Conservation (phyloP, 2,329 filamentous ascomycete species). For the Leptographium wingfieldii region DNA sequence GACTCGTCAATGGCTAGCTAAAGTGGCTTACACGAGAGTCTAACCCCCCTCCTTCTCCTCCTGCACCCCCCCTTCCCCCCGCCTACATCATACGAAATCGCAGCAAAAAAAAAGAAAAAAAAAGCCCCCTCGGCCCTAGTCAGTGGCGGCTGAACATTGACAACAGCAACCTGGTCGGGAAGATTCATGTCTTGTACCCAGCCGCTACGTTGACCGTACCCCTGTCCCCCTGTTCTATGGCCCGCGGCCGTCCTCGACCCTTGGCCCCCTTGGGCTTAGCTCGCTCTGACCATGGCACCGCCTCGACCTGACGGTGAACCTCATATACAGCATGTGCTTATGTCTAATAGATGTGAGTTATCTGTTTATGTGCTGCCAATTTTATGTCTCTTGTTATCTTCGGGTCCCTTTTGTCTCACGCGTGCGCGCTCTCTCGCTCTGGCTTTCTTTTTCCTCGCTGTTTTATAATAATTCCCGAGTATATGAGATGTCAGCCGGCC, state of each 20-base stretch:
- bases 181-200: slow-evolving; percentile 15
- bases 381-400: slow-evolving; percentile 3
- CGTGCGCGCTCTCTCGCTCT: neutral
- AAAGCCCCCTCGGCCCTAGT: slow-evolving; percentile 5
- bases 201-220: slow-evolving; percentile 10
- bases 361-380: neutral
- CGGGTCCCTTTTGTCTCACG: neutral
- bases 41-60: neutral
- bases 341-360: neutral
- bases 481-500: neutral
- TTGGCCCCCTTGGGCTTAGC: slow-evolving; percentile 6
- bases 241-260: neutral
- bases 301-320: slow-evolving; percentile 7
- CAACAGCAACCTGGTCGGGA: slow-evolving; percentile 15
- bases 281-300: slow-evolving; percentile 4
- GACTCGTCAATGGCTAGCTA: neutral
- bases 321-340: neutral
- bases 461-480: neutral
- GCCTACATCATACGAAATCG: neutral
- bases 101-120: neutral
- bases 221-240: slow-evolving; percentile 2
- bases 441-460: neutral
- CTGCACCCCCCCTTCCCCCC: neutral
- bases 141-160: slow-evolving; percentile 16
- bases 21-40: neutral